A percentile compares a stretch with the other conserved stretches of the same genome.
phyloP scores from a whole-genome alignment of 352 stramenopile species.

The Phytophthora crassamura region DNA sequence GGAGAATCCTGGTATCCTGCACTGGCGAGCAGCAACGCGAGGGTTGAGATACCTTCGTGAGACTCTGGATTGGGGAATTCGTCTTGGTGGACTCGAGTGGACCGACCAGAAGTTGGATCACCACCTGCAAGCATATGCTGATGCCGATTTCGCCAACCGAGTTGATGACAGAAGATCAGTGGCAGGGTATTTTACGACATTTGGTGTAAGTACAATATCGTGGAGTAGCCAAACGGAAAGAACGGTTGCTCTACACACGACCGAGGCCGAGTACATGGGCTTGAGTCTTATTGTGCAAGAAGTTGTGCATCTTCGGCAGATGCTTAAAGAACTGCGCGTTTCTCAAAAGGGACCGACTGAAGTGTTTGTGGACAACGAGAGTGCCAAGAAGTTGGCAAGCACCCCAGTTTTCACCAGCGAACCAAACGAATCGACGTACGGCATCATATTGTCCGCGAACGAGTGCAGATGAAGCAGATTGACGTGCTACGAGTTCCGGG shows the following conservation, averaged over 20 bases:
- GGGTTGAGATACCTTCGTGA: slow-evolving; percentile 13
- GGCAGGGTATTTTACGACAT: slow-evolving; percentile 22
- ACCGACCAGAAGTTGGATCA: slow-evolving; percentile 3
- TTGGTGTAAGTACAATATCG: slow-evolving; percentile 25
- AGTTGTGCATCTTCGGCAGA: slow-evolving; percentile 28
- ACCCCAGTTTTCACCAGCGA: slow-evolving; percentile 25
- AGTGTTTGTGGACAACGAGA: slow-evolving; percentile 33
- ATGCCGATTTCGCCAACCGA: slow-evolving; percentile 30
- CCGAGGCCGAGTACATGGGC: slow-evolving; percentile 30
- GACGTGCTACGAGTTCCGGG: slow-evolving; percentile 20
- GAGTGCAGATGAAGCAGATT: slow-evolving; percentile 22
- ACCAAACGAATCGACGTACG: slow-evolving; percentile 33
- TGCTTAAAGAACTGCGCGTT: slow-evolving; percentile 28
- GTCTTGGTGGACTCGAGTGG: slow-evolving; percentile 7
- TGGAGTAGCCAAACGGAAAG: slow-evolving; percentile 31
- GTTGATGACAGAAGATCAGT: slow-evolving; percentile 33
- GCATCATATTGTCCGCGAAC: slow-evolving; percentile 27
- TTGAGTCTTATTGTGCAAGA: slow-evolving; percentile 25
- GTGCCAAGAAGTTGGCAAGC: slow-evolving; percentile 26
- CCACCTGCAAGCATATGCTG: slow-evolving; percentile 14
- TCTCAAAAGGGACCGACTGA: slow-evolving; percentile 12
- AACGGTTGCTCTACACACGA: slow-evolving; percentile 31
- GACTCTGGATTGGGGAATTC: slow-evolving; percentile 9
- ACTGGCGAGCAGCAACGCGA: slow-evolving; percentile 23
- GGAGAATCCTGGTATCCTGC: slow-evolving; percentile 20